Conservation (phyloP, 169 alveolate genomes). For the Plasmodium fragile region DNA sequence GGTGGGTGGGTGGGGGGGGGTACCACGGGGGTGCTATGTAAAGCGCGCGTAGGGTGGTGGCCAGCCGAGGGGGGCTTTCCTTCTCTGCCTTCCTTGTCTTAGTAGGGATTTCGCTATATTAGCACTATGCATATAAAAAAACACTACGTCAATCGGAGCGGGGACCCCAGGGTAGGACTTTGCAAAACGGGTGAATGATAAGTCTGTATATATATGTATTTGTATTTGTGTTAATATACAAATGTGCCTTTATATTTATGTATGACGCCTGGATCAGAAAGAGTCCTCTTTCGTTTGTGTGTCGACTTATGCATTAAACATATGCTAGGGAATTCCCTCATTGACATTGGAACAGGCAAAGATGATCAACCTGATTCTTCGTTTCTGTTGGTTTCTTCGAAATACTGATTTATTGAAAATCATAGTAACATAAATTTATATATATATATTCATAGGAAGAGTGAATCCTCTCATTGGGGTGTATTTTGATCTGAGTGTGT, state of each 20-base stretch:
- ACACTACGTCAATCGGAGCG: background rate
- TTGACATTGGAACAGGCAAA: slow-evolving; percentile 68
- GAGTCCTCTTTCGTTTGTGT: background rate
- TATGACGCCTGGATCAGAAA: background rate
- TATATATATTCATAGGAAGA: slow-evolving; percentile 15
- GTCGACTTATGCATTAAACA: background rate
- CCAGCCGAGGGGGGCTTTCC: background rate
- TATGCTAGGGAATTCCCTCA: slow-evolving; percentile 75
- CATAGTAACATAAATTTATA: slow-evolving; percentile 62
- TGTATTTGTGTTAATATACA: too few species aligned
- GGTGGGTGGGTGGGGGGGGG: too few species aligned
- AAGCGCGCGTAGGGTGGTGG: background rate
- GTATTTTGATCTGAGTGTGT: slow-evolving; percentile 10
- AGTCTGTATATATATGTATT: background rate
- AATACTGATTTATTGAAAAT: slow-evolving; percentile 37
- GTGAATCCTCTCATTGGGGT: slow-evolving; percentile 11
- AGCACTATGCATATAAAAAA: background rate
- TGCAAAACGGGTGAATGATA: background rate
- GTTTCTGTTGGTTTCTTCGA: slow-evolving; percentile 56
- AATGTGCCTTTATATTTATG: background rate
- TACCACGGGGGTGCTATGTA: background rate
- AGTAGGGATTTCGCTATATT: background rate
- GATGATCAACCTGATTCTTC: slow-evolving; percentile 38
- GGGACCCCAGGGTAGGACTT: background rate
- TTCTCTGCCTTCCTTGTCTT: background rate